Conservation (phyloP, 306 rosid genomes). For the Dryas alaskensis region DNA sequence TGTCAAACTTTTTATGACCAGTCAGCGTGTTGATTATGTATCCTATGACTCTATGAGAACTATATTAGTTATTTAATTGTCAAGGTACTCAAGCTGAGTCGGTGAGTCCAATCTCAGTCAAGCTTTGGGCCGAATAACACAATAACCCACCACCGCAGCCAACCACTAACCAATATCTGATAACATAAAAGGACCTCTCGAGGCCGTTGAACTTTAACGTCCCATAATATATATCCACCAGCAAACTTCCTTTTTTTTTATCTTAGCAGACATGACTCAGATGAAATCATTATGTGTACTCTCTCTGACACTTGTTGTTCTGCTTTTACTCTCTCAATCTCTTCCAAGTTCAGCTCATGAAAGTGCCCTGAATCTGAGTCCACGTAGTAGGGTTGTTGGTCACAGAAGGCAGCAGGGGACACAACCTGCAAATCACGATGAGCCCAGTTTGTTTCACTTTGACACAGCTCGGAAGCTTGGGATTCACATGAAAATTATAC, state of each 20-base stretch:
- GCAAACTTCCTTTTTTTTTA: neutral
- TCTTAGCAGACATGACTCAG: neutral
- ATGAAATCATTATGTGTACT: conserved; percentile 11
- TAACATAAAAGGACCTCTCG: too few species aligned
- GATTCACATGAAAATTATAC: conserved; percentile 11
- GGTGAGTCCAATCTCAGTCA: too few species aligned
- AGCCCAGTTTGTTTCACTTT: neutral
- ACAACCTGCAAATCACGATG: neutral
- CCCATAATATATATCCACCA: neutral
- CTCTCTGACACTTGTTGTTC: conserved; percentile 13
- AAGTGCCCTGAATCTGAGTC: neutral
- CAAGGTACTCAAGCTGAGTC: neutral
- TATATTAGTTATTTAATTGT: too few species aligned
- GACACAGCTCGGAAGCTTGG: conserved; percentile 20
- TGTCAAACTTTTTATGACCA: neutral
- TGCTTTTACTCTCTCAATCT: conserved; percentile 18
- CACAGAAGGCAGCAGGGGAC: neutral
- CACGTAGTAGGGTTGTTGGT: neutral
- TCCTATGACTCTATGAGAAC: too few species aligned
- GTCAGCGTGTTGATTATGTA: too few species aligned
- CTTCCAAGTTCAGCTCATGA: conserved; percentile 26
- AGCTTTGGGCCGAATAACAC: neutral
- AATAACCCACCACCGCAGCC: too few species aligned
- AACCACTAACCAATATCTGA: neutral
- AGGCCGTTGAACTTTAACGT: neutral